Evolutionary conservation across 2,329 filamentous ascomycete genomes (phyloP), one percentile per base, ranked within the genome.

Genomic region (Fusarium caatingaense): DNA sequence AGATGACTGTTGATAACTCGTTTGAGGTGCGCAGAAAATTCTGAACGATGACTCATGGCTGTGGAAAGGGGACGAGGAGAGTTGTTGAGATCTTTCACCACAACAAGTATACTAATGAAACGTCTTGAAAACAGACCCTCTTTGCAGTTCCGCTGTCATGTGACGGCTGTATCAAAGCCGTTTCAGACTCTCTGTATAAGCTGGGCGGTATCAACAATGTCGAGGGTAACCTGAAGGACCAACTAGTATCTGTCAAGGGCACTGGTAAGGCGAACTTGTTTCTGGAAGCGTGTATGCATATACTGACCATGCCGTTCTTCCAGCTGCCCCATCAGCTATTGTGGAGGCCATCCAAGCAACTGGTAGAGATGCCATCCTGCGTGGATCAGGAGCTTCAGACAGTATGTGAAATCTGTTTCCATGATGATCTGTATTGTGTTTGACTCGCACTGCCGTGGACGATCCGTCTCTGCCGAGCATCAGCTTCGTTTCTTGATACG

Each of bases 81-180:
- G 62, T 42, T 56, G 61, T 53, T 67, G 61, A 51, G 58, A 65
- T 53, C 28, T 49, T 40, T 58, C 47, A 56, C 44, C 50, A 45
- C 63, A 63, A 61, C 56, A 64, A 57, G 68, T 44, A 69, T 68
- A 74, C 79, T 81, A 76, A 81, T 80, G 78, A 79, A 78, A 80
- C 75, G 55, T 56, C 70, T 63, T 67, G 66, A 76, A 77, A 71
- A 72, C 71, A 98, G 92, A 97, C 95, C 66, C 91, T 95, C 71
- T 98, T 98, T 81, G 94, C 95, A 69, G 96, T 98, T 74, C 94
- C 94, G 58, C 91, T 98, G 85, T 93, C 91, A 82, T 98, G 96
- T 83, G 91, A 97, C 75, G 85, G 87, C 77, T 98, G 96, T 83
- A 89, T 97, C 80, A 91, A 94, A 80, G 91, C 93, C 76, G 90